Evolutionary conservation across 352 stramenopile species (phyloP).

Genomic region (Phytophthora cryptogea): DNA sequence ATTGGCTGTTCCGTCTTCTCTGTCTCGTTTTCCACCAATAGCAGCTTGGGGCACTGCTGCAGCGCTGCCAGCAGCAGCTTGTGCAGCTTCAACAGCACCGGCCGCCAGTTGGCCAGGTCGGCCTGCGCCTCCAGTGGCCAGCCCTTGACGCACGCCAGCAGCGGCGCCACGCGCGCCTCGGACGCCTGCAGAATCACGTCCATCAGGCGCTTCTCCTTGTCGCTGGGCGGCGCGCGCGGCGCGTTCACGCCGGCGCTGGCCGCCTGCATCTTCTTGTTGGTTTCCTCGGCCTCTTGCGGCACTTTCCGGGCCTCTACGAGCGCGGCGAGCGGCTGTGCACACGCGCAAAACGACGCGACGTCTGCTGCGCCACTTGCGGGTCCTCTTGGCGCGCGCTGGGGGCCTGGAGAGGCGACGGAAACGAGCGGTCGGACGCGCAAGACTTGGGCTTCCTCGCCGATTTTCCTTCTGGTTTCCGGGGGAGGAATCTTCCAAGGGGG

Average conservation of each 20-base stretch:
- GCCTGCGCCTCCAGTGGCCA: constrained; percentile 86
- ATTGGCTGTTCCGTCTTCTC: constrained; percentile 22
- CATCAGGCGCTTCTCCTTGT: constrained; percentile 64
- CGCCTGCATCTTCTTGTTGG: constrained; percentile 34
- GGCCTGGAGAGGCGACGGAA: constrained; percentile 3
- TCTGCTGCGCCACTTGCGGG: constrained; percentile 1
- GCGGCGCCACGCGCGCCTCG: constrained; percentile 46
- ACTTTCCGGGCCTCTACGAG: background rate
- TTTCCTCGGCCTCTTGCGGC: constrained; percentile 13
- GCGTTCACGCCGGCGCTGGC: constrained; percentile 17
- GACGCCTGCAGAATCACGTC: constrained; percentile 59
- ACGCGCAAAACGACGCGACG: constrained; percentile 1
- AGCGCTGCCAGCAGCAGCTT: constrained; percentile 48
- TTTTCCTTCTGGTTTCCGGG: constrained; percentile 28
- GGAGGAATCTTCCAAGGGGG: constrained; percentile 30
- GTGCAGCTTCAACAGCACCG: constrained; percentile 64
- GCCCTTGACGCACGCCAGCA: constrained; percentile 70
- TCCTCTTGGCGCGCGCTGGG: background rate
- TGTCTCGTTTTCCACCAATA: constrained; percentile 40
- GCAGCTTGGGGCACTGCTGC: constrained; percentile 43
- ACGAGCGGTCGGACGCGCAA: constrained; percentile 18
- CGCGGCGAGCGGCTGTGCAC: background rate
- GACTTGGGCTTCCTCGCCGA: constrained; percentile 5
- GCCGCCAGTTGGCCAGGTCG: constrained; percentile 70
- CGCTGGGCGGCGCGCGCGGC: constrained; percentile 45